phyloP scores from a whole-genome alignment of 192 early-diverging fungal genomes.

The Phlyctochytrium planicorne region DNA sequence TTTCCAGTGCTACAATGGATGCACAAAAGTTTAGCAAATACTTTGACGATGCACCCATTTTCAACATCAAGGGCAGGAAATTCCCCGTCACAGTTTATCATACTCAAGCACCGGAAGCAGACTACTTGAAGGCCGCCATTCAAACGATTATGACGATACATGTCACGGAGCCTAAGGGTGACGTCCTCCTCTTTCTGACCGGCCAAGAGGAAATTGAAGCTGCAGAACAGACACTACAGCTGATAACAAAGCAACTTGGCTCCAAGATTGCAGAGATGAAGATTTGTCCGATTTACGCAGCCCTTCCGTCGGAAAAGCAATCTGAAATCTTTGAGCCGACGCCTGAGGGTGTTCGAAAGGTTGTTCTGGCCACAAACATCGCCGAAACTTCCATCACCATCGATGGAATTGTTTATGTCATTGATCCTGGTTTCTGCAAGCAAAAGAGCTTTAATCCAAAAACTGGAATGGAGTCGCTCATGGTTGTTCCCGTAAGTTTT shows the following conservation, averaged over 20 bases:
- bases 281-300: slow-evolving; percentile 92
- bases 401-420: slow-evolving; percentile 95
- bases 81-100: slow-evolving; percentile 94
- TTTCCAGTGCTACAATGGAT: slow-evolving; percentile 98
- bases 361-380: slow-evolving; percentile 97
- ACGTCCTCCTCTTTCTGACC: slow-evolving; percentile 94
- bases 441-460: slow-evolving; percentile 96
- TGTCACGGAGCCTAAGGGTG: slow-evolving; percentile 82
- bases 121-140: slow-evolving; percentile 92
- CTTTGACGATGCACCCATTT: slow-evolving; percentile 91
- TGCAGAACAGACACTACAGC: slow-evolving; percentile 76
- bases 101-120: slow-evolving; percentile 95
- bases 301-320: slow-evolving; percentile 92
- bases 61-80: slow-evolving; percentile 91
- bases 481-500: slow-evolving; percentile 67
- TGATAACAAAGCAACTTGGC: slow-evolving; percentile 78
- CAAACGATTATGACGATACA: slow-evolving; percentile 91
- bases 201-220: slow-evolving; percentile 98
- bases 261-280: slow-evolving; percentile 78
- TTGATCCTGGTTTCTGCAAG: slow-evolving; percentile 95
- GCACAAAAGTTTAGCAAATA: slow-evolving; percentile 94
- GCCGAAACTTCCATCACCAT: slow-evolving; percentile 98
- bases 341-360: slow-evolving; percentile 65
- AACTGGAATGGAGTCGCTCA: slow-evolving; percentile 95
- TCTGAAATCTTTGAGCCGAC: slow-evolving; percentile 94